These are phyloP conservation scores for Plasmodium gaboni DNA, from an alignment of 169 alveolate species.

Conservation along the genomic window DNA sequence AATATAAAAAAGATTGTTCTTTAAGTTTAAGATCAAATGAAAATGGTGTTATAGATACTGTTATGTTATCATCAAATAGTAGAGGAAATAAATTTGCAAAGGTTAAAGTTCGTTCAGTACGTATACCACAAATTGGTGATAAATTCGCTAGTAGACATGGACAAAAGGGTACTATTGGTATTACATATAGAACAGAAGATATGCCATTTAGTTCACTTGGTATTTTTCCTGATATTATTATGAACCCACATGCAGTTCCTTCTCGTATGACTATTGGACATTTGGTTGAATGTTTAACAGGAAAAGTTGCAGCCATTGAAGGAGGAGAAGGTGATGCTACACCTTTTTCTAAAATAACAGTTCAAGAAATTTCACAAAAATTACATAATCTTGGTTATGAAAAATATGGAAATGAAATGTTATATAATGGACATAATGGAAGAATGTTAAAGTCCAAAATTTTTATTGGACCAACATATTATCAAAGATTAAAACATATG, in stretches of 20 bases:
- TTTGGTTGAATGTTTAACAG: conserved; percentile 98
- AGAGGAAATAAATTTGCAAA: conserved; percentile 97
- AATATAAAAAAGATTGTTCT: conserved; percentile 93
- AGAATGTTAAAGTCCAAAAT: conserved; percentile 92
- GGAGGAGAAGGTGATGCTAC: conserved; percentile 99
- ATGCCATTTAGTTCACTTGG: conserved; percentile 99
- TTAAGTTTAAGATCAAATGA: conserved; percentile 95
- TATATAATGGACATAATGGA: conserved; percentile 98
- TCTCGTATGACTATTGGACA: conserved; percentile 99
- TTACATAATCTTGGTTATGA: conserved; percentile 97
- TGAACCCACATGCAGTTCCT: conserved; percentile 99
- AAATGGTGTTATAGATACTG: conserved; percentile 96
- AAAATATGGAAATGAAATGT: conserved; percentile 98
- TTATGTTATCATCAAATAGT: conserved; percentile 96
- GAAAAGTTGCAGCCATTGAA: conserved; percentile 97
- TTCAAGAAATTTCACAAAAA: conserved; percentile 96
- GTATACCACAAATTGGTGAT: conserved; percentile 99
- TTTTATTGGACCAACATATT: conserved; percentile 99
- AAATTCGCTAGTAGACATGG: conserved; percentile 99
- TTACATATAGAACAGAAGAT: conserved; percentile 98
- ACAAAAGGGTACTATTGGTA: conserved; percentile 99
- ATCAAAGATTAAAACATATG: conserved; percentile 99
- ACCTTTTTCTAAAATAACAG: conserved; percentile 98
- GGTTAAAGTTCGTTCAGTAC: conserved; percentile 96
- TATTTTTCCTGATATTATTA: conserved; percentile 98